Base-by-base conservation (phyloP, 1,284 basidiomycete genomes). In the Xerocomus amazonicus region DNA sequence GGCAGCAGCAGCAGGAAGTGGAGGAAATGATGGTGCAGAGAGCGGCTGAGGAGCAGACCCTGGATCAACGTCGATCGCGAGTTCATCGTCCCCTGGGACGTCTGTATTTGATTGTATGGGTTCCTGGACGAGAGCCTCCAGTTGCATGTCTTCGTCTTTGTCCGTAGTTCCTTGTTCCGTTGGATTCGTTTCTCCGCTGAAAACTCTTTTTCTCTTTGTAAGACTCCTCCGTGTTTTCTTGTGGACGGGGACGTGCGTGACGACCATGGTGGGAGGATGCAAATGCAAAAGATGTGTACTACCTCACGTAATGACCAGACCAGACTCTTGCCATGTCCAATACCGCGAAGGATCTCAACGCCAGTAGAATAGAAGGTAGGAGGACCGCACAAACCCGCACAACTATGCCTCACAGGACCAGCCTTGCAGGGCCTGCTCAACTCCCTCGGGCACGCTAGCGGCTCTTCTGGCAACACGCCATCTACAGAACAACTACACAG, bases 21-120 rank as follows among this genome's bases (percentile, higher is more conserved):
- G 76, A 31, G 80, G 75, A 63, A 91, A 90, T 14, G 74, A 70
- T n/a, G 86, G 84, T 37, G 75, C 79, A 45, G 75, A 67, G 19
- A 74, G 66, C 9, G 73, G 59, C 48, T 71, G 71, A 16, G 73
- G 61, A 10, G 68, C 59, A 41, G 72, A 64, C 16, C 70, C 67
- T 13, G 74, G 62, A 56, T 81, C 75, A 10, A 70, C 64, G 44
- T 84, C 80, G 50, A 87, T 84, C 73, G 83, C 79, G 29, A 87
- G 62, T 35, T 81, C 81, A 50, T 84, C 83, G 58, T 84, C 82
- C 29, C 70, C 73, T 5, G 59, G 52, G 6, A 43, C 37, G 23
- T 48, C 31, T 17, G 38, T 32, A 6, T 45, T 43, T 5, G 48
- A 36, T 40, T 32, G 37, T 42, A 41, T 7, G 43, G 48, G 43